Evolutionary conservation across 371 early-diverging fungal species (phyloP), one percentile per base, ranked within the genome.

Genomic region (Mucor saturninus): DNA sequence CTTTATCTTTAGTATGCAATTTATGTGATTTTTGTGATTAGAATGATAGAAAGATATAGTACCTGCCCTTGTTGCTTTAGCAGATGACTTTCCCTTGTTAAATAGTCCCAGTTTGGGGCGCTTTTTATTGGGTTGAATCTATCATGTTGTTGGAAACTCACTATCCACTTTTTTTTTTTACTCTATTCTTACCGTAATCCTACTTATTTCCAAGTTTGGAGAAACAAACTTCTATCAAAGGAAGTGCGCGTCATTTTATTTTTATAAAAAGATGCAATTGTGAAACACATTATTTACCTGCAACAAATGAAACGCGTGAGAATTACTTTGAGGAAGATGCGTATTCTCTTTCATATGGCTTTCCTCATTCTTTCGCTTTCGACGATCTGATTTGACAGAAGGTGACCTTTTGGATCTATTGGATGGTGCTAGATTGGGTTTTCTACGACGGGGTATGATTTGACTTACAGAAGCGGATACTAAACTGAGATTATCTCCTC

Each of bases 41-140:
- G 11, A 54, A 29, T 13, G 29, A 40, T 14, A 43, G 29, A 56
- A 56, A 13, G 39, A n/a, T 4, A 38, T 38, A 13, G 14, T 62
- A 62, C 62, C 40, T 29, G 63, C 9, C 50, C 60, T 66, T 9
- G 50, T 50, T 30, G 69, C 73, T 40, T 62, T 63, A 28, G 71
- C 61, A 1, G 76, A 76, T 11, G 73, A 76, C 29, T 76, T 76
- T 2, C 76, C 76, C 39, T 76, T 71, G 40, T 70, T 73, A 30
- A 76, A 76, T 11, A 76, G 30, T 2, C 76, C 76, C 3, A 67
- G 31, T 14, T 57, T 57, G 13, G 64, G 58, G 28, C 30, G 54
- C 8, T 54, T 54, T 15, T 39, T 21, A 21, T 21, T 21, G 21
- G 21, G 21, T 21, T 21, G 21, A 21, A 21, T 21, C 21, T 21